These are phyloP conservation scores for Hirsutella thompsonii DNA, from an alignment of 2,329 filamentous ascomycete genomes.

Conservation along the genomic window DNA sequence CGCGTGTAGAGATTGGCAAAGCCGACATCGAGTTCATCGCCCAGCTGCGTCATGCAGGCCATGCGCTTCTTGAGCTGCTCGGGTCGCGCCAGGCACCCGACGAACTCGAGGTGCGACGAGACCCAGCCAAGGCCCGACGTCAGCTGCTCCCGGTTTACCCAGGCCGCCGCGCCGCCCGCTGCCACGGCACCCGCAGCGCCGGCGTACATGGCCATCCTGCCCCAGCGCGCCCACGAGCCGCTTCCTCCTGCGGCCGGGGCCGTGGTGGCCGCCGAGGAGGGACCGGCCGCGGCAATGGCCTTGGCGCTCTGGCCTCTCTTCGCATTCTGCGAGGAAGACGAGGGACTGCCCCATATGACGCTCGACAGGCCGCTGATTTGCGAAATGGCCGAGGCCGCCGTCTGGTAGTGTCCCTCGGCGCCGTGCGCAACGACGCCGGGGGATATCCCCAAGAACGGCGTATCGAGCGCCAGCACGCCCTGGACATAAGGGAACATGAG, in stretches of 20 bases:
- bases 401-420: conserved; percentile 71
- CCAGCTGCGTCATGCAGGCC: conserved; percentile 50
- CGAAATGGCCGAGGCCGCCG: conserved; percentile 57
- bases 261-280: background rate
- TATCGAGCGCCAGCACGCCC: conserved; percentile 86
- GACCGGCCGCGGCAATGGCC: background rate
- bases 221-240: conserved; percentile 63
- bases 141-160: conserved; percentile 72
- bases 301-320: background rate
- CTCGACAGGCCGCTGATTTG: conserved; percentile 54
- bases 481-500: conserved; percentile 93
- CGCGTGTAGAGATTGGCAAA: conserved; percentile 83
- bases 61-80: conserved; percentile 71
- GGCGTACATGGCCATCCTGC: conserved; percentile 73
- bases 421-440: conserved; percentile 75
- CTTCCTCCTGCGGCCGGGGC: conserved; percentile 8
- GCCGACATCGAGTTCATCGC: conserved; percentile 53
- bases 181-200: conserved; percentile 74
- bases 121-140: conserved; percentile 69
- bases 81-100: conserved; percentile 74
- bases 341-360: conserved; percentile 46
- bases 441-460: conserved; percentile 74
- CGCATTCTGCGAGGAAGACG: conserved; percentile 5
- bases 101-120: conserved; percentile 83
- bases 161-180: conserved; percentile 73